Evolutionary conservation across 768 basidiomycete genomes (phyloP).

Genomic region (Boletus huronensis): DNA sequence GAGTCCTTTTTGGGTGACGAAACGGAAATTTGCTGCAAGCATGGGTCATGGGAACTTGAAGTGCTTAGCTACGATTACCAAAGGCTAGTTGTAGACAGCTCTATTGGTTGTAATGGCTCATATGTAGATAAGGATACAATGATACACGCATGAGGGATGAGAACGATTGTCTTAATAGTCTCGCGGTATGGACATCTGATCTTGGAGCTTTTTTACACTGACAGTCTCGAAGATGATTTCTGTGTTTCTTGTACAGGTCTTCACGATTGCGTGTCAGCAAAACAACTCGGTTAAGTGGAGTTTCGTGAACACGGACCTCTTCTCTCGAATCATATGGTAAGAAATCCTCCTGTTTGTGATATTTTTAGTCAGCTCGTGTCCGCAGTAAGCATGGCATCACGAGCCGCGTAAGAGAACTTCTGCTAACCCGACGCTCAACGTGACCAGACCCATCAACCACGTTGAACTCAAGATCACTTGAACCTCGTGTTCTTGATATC

Average conservation of each 20-base stretch:
- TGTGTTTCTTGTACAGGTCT: slow-evolving; percentile 15
- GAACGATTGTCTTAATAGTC: background rate
- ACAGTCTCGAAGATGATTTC: slow-evolving; percentile 22
- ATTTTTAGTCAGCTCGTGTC: slow-evolving; percentile 6
- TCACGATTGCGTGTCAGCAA: background rate
- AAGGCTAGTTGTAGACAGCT: background rate
- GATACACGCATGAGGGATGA: background rate
- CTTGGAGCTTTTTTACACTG: slow-evolving; percentile 12
- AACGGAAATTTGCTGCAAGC: background rate
- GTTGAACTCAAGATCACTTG: slow-evolving; percentile 16
- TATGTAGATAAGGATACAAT: slow-evolving; percentile 3
- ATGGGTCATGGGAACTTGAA: no score
- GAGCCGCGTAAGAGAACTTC: background rate
- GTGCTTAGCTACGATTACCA: background rate
- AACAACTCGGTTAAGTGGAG: background rate
- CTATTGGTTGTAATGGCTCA: background rate
- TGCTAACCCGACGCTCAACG: slow-evolving; percentile 19
- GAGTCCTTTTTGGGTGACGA: background rate
- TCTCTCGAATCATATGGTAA: slow-evolving; percentile 8
- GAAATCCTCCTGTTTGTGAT: slow-evolving; percentile 9
- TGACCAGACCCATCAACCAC: slow-evolving; percentile 23
- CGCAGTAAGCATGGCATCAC: background rate
- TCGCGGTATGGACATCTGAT: slow-evolving; percentile 3
- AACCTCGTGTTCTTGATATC: slow-evolving; percentile 27
- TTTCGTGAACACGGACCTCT: slow-evolving; percentile 6